Evolutionary conservation across 2,329 filamentous ascomycete genomes (phyloP).

Genomic region (Claviceps fusiformis): DNA sequence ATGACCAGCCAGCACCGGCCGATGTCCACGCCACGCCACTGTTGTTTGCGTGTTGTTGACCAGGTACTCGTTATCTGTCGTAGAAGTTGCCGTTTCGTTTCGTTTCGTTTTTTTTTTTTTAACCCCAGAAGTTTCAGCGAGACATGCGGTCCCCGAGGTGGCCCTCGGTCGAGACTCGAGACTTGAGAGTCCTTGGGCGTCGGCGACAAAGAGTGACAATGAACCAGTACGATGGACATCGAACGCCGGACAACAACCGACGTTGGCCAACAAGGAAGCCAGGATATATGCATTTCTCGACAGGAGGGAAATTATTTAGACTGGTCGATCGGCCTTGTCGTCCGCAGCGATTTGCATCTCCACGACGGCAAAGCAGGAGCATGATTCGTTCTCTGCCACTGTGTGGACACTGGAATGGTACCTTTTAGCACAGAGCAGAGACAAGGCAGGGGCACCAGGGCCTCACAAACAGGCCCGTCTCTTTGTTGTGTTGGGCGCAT

Average conservation of each 20-base stretch:
- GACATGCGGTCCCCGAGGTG: neutral
- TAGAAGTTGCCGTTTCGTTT: neutral
- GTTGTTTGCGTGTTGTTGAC: neutral
- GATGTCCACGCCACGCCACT: too few relatives aligned
- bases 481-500: neutral
- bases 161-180: neutral
- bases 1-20: neutral
- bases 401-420: too few relatives aligned
- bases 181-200: neutral
- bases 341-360: neutral
- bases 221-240: neutral
- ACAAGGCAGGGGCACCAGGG: neutral
- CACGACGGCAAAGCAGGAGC: neutral
- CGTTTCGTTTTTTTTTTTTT: neutral
- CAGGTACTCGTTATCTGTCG: neutral
- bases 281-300: neutral
- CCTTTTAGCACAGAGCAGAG: too few relatives aligned
- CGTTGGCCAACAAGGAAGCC: neutral
- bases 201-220: neutral
- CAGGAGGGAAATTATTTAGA: neutral
- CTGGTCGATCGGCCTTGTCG: neutral
- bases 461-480: neutral
- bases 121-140: neutral
- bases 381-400: neutral
- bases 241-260: neutral